These are phyloP conservation scores for Halophytophthora batemanensis DNA, from an alignment of 352 stramenopile genomes.

Conservation along the genomic window DNA sequence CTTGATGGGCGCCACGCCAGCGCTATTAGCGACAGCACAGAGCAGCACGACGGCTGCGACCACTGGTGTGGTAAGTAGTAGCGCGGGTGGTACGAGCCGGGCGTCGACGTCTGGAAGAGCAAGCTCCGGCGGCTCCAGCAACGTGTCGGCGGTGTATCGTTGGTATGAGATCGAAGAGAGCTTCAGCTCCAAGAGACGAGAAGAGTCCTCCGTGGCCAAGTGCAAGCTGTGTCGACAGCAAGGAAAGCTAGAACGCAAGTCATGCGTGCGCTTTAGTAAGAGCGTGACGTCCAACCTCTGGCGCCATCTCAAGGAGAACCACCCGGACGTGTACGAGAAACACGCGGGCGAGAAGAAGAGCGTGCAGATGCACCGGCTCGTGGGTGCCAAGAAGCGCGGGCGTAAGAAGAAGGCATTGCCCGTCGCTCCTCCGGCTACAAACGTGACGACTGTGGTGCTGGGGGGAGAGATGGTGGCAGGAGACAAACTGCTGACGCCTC, in stretches of 20 bases:
- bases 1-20: background rate
- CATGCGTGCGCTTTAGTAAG: conserved; percentile 76
- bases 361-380: conserved; percentile 65
- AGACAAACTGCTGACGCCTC: conserved; percentile 22
- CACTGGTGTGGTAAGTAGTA: background rate
- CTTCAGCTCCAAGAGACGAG: conserved; percentile 57
- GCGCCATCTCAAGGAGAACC: conserved; percentile 80
- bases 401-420: conserved; percentile 50
- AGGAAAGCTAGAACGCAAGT: conserved; percentile 64
- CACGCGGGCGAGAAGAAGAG: conserved; percentile 74
- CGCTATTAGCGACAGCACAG: background rate
- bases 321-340: conserved; percentile 70
- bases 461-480: conserved; percentile 6
- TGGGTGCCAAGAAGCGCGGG: conserved; percentile 47
- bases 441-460: background rate
- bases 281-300: conserved; percentile 83
- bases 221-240: conserved; percentile 60
- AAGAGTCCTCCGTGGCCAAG: conserved; percentile 69
- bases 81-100: too few species aligned
- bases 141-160: conserved; percentile 70
- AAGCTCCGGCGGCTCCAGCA: conserved; percentile 2
- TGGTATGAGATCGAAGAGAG: conserved; percentile 75
- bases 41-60: background rate
- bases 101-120: background rate
- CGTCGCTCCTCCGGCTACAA: background rate